Conservation (phyloP, 768 basidiomycete genomes). For the Tylopilus balloui region DNA sequence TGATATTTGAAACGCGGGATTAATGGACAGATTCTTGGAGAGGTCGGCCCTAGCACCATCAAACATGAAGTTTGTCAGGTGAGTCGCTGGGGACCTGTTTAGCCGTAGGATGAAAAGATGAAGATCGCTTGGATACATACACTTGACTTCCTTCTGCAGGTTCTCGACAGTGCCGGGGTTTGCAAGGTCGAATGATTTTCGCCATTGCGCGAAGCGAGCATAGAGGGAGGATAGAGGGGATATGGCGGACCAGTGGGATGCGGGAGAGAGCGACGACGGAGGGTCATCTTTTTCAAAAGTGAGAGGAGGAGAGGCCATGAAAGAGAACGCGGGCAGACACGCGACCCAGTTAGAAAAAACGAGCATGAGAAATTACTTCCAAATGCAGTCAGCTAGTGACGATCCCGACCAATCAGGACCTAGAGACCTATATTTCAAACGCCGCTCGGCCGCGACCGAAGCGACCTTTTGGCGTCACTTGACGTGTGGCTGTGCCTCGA, state of each 20-base stretch:
- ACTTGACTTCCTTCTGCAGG: slow-evolving; percentile 87
- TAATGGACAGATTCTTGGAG: slow-evolving; percentile 86
- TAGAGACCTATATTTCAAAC: too few species aligned
- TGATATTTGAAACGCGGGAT: slow-evolving; percentile 97
- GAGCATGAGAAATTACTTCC: slow-evolving; percentile 28
- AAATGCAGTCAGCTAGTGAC: too few species aligned
- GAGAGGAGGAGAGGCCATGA: slow-evolving; percentile 44
- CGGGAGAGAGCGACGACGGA: slow-evolving; percentile 34
- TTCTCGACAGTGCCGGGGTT: slow-evolving; percentile 94
- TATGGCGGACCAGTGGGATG: slow-evolving; percentile 31
- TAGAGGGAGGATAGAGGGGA: slow-evolving; percentile 64
- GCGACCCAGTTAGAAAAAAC: slow-evolving; percentile 31
- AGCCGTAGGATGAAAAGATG: neutral
- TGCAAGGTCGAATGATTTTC: slow-evolving; percentile 73
- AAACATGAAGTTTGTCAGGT: slow-evolving; percentile 91
- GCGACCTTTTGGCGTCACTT: too few species aligned
- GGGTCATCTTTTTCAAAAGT: slow-evolving; percentile 39
- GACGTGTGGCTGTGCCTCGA: too few species aligned
- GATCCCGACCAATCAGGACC: too few species aligned
- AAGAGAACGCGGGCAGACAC: slow-evolving; percentile 14
- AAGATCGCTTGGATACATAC: slow-evolving; percentile 40
- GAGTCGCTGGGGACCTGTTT: slow-evolving; percentile 57
- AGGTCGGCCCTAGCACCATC: slow-evolving; percentile 97
- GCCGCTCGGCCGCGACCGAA: too few species aligned
- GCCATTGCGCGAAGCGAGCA: slow-evolving; percentile 75